Percentiles rank a stretch among this genome's conserved stretches.
Conservation (phyloP, 148 eudicot species). For the Rhododendron simsii region DNA sequence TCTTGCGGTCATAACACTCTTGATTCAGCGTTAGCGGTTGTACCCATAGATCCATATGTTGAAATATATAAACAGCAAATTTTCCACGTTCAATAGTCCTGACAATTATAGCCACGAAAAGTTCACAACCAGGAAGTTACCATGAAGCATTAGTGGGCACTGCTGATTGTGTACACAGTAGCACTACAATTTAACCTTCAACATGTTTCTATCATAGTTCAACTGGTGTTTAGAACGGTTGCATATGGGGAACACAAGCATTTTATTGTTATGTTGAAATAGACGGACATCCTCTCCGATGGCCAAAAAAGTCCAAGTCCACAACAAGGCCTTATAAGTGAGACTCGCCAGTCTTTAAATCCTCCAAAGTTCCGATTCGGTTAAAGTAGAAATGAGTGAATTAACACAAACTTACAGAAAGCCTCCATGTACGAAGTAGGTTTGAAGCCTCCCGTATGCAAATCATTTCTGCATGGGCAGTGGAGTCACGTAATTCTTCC, state of each 20-base stretch:
- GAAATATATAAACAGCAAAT: background rate
- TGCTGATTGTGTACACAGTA: background rate
- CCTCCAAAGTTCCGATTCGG: background rate
- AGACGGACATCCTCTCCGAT: background rate
- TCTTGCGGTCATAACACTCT: background rate
- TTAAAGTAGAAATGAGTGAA: background rate
- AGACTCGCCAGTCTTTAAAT: background rate
- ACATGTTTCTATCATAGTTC: background rate
- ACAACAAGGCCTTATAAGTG: background rate
- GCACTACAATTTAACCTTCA: background rate
- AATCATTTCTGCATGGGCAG: slow-evolving; percentile 96
- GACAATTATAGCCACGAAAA: background rate
- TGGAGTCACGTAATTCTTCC: slow-evolving; percentile 87
- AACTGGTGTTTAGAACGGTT: background rate
- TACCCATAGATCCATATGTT: background rate
- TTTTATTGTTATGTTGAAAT: background rate
- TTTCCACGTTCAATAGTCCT: background rate
- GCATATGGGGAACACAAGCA: background rate
- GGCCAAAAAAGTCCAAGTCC: background rate
- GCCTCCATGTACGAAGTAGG: slow-evolving; percentile 75
- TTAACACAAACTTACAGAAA: slow-evolving; percentile 44
- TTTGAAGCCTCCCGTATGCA: slow-evolving; percentile 90
- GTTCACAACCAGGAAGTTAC: background rate
- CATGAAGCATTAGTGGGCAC: background rate
- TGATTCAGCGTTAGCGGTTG: background rate